Evolutionary conservation across 2,329 filamentous ascomycete genomes (phyloP).

Genomic region (Stemphylium beticola): DNA sequence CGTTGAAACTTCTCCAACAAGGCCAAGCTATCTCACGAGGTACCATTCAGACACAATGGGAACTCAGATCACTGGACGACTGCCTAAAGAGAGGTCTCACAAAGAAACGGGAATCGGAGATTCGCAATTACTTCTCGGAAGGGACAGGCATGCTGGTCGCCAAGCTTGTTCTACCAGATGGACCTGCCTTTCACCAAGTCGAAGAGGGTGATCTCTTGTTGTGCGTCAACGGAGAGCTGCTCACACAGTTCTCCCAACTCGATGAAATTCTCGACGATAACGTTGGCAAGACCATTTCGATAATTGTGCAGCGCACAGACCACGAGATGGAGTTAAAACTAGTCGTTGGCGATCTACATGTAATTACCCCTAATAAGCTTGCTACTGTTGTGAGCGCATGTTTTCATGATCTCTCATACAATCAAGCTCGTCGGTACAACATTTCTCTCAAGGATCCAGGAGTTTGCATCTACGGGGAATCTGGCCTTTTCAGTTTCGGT

Average conservation of each 20-base stretch:
- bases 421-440: conserved; percentile 94
- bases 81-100: conserved; percentile 87
- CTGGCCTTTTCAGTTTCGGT: conserved; percentile 86
- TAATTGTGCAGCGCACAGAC: conserved; percentile 87
- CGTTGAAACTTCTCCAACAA: conserved; percentile 82
- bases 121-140: conserved; percentile 82
- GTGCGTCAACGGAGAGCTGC: conserved; percentile 89
- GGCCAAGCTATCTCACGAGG: conserved; percentile 78
- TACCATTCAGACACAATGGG: conserved; percentile 97
- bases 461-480: conserved; percentile 95
- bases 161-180: conserved; percentile 90
- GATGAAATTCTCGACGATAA: conserved; percentile 91
- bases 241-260: conserved; percentile 90
- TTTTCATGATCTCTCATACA: conserved; percentile 96
- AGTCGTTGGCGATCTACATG: conserved; percentile 85
- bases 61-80: conserved; percentile 96
- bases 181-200: conserved; percentile 83
- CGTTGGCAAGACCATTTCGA: conserved; percentile 76
- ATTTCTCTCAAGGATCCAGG: conserved; percentile 79
- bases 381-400: conserved; percentile 91
- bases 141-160: conserved; percentile 97
- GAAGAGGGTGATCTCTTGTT: conserved; percentile 94
- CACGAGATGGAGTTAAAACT: conserved; percentile 85
- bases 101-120: conserved; percentile 82
- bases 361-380: conserved; percentile 94